Conservation (phyloP, 345 rosid species). For the Lepidium aucheri region DNA sequence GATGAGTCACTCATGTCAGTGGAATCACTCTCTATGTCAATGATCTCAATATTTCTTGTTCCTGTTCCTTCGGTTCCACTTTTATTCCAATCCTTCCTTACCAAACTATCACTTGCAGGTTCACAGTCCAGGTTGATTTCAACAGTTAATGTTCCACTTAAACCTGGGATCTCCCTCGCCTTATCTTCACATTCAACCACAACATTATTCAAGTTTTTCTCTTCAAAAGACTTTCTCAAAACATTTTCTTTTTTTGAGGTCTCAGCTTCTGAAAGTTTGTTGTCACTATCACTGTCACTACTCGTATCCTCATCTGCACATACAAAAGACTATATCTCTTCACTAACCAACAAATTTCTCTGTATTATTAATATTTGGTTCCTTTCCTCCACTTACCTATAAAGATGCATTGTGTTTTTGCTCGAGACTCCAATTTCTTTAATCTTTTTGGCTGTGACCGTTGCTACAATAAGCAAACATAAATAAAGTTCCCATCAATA, state of each 20-base stretch:
- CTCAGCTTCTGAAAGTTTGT: slow-evolving; percentile 14
- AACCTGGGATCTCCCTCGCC: slow-evolving; percentile 5
- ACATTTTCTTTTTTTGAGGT: slow-evolving; percentile 4
- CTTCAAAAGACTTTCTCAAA: slow-evolving; percentile 8
- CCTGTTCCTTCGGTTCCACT: not conserved
- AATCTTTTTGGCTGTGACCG: slow-evolving; percentile 21
- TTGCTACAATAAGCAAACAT: slow-evolving; percentile 6
- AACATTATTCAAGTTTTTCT: slow-evolving; percentile 6
- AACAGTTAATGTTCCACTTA: slow-evolving; percentile 2
- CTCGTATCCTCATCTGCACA: slow-evolving; percentile 26
- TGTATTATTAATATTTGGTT: not conserved
- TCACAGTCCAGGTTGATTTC: slow-evolving; percentile 11
- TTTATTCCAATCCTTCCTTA: slow-evolving; percentile 13
- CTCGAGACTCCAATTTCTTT: slow-evolving; percentile 13
- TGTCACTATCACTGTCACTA: slow-evolving; percentile 18
- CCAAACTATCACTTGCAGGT: slow-evolving; percentile 21
- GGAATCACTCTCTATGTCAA: slow-evolving; percentile 21
- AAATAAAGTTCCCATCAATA: not conserved
- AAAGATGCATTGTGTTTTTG: slow-evolving; percentile 21
- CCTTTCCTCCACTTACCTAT: slow-evolving; percentile 5
- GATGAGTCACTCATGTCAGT: not conserved
- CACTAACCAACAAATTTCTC: not conserved
- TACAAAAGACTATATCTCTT: slow-evolving; percentile 11
- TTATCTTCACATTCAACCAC: slow-evolving; percentile 2
- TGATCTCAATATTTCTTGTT: slow-evolving; percentile 17